These are phyloP conservation scores for Theileria parva DNA, from an alignment of 169 alveolate species.

Conservation along the genomic window DNA sequence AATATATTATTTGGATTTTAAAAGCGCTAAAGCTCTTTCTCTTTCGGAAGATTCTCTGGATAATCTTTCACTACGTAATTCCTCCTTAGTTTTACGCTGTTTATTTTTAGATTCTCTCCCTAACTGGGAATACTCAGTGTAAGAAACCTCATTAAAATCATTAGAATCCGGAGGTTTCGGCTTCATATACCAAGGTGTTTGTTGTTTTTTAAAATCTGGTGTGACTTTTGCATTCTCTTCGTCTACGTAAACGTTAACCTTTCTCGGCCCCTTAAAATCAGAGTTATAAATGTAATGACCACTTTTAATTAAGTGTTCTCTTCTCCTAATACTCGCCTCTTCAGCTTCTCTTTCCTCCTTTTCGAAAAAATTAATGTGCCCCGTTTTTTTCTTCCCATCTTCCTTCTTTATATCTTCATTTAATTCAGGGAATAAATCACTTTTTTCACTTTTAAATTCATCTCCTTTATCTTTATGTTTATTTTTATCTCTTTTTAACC, in stretches of 20 bases:
- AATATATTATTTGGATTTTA: constrained; percentile 8
- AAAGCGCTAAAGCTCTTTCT: constrained; percentile 34
- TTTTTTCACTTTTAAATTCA: not conserved
- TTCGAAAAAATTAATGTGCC: constrained; percentile 63
- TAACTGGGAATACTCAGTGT: not conserved
- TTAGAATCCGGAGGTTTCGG: not conserved
- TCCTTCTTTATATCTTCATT: not conserved
- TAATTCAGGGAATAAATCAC: not conserved
- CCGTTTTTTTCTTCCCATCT: constrained; percentile 14
- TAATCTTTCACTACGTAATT: constrained; percentile 23
- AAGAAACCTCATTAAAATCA: not conserved
- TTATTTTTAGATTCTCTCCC: not conserved
- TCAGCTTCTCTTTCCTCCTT: constrained; percentile 54
- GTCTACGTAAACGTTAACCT: constrained; percentile 57
- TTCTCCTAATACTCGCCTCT: constrained; percentile 34
- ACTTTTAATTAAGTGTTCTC: constrained; percentile 58
- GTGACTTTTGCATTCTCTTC: constrained; percentile 38
- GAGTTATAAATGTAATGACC: constrained; percentile 53
- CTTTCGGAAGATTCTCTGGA: constrained; percentile 29
- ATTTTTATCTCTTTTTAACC: not conserved
- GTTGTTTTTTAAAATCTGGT: constrained; percentile 49
- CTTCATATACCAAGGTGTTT: constrained; percentile 65
- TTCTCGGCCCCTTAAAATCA: constrained; percentile 32
- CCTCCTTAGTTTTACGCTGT: constrained; percentile 10
- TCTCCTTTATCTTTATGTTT: not conserved